A percentile compares a stretch with the other conserved stretches of the same genome.
Conservation (phyloP, 2,329 filamentous ascomycete species). For the Knufia petricola region DNA sequence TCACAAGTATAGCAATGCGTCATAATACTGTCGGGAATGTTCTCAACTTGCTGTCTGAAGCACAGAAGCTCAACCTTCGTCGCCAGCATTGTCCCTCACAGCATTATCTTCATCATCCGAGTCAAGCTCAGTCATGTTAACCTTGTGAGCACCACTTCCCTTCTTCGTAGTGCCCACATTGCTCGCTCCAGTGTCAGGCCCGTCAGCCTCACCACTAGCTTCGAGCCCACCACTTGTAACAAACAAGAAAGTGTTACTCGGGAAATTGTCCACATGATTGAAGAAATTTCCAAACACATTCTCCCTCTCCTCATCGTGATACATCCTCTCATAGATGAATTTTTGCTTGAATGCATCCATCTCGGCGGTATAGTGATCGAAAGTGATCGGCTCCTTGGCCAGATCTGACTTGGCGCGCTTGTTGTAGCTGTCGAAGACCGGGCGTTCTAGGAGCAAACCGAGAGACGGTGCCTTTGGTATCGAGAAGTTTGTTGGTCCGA, state of each 20-base stretch:
- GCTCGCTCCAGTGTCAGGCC: not conserved
- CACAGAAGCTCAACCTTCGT: conserved; percentile 18
- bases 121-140: conserved; percentile 9
- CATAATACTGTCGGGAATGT: too few species aligned
- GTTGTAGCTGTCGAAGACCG: conserved; percentile 88
- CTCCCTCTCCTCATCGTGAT: conserved; percentile 75
- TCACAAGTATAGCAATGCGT: too few species aligned
- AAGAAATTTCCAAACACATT: conserved; percentile 77
- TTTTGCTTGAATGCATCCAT: conserved; percentile 83
- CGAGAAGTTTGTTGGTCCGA: conserved; percentile 61
- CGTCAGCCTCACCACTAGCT: conserved; percentile 39
- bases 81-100: conserved; percentile 19
- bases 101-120: conserved; percentile 17
- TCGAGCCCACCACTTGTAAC: conserved; percentile 59
- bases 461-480: conserved; percentile 92
- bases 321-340: conserved; percentile 88
- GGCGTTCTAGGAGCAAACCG: conserved; percentile 77
- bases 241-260: conserved; percentile 63
- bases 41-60: too few species aligned
- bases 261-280: conserved; percentile 68
- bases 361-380: conserved; percentile 64
- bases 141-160: not conserved
- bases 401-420: conserved; percentile 55
- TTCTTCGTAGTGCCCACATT: not conserved
- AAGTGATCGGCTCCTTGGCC: conserved; percentile 63